Evolutionary conservation across 768 basidiomycete species (phyloP), one percentile per base, ranked within the genome.

Genomic region (Mycena pura): DNA sequence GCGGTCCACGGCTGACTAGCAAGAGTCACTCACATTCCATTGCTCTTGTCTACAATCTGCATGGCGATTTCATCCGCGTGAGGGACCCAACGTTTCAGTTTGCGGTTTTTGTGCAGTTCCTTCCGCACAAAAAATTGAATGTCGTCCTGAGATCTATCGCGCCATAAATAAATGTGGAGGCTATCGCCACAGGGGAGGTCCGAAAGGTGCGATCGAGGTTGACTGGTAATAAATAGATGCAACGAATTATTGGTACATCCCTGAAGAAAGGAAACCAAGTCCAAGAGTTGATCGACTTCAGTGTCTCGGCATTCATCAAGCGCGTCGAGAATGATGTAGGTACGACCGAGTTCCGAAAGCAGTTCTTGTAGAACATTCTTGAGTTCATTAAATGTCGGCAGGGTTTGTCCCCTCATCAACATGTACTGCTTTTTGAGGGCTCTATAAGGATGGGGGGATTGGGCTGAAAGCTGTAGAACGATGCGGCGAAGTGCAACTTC

Each of bases 211-310:
- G n/a, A n/a, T n/a, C 45, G 55, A 10, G 38, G 40, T 34, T 49
- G 56, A 27, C 56, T 49, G 21, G 56, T 57, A 21, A 57, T 17
- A 7, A 49, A 19, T 2, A 57, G 27, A 17, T 57, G 56, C 38
- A 57, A 25, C 5, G n/a, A 17, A 19, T 13, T 49, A 22, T 48
- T 19, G 1, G 36, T 40, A 36, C 45, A 32, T n/a, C 5, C 7
- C 28, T 8, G 46, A 2, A 57, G 38, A 5, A 15, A 29, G 4
- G 45, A 40, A 39, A 57, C 5, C 8, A 57, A 14, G 8, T 57
- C 14, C 3, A 49, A n/a, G 22, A 57, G 56, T n/a, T 27, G 19
- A 8, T 19, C 17, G 14, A 39, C 14, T 0, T 49, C 46, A 5
- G 1, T 25, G 9, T 13, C 25, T 3, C n/a, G 8, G 36, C 56